phyloP scores from a whole-genome alignment of 2,329 filamentous ascomycete species.

The Trichoderma hamatum region DNA sequence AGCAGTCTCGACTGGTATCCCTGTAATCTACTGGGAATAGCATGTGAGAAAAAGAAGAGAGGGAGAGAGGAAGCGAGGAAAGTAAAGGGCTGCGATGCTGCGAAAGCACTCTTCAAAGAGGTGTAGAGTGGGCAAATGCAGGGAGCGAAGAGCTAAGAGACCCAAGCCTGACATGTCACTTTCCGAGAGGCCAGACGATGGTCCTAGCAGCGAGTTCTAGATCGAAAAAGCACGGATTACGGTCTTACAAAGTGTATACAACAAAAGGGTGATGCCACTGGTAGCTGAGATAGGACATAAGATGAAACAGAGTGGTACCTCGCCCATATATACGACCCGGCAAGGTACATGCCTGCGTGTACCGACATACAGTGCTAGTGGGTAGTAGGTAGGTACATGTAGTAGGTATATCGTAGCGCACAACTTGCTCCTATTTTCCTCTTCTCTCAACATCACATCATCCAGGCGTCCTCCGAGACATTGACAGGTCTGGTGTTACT shows the following conservation, averaged over 20 bases:
- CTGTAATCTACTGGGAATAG: background rate
- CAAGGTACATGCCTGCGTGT: background rate
- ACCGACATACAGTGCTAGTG: background rate
- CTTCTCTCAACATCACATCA: background rate
- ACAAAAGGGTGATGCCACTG: background rate
- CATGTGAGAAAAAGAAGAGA: background rate
- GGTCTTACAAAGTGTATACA: background rate
- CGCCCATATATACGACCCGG: background rate
- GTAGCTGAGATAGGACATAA: slow-evolving; percentile 11
- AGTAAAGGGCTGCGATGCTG: background rate
- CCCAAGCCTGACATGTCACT: slow-evolving; percentile 10
- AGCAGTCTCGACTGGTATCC: too few relatives aligned
- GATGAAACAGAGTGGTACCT: background rate
- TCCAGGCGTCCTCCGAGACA: background rate
- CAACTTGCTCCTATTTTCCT: background rate
- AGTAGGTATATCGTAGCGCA: background rate
- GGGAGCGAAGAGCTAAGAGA: background rate
- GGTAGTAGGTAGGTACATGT: too few relatives aligned
- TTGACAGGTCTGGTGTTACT: background rate
- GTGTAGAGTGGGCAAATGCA: background rate
- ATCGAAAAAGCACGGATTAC: background rate
- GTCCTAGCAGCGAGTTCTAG: background rate
- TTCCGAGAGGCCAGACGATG: background rate
- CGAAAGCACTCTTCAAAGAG: background rate
- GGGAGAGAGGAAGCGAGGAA: too few relatives aligned